Base-by-base conservation (phyloP, 176 grass and related monocot genomes). In the Aechmea fasciata region DNA sequence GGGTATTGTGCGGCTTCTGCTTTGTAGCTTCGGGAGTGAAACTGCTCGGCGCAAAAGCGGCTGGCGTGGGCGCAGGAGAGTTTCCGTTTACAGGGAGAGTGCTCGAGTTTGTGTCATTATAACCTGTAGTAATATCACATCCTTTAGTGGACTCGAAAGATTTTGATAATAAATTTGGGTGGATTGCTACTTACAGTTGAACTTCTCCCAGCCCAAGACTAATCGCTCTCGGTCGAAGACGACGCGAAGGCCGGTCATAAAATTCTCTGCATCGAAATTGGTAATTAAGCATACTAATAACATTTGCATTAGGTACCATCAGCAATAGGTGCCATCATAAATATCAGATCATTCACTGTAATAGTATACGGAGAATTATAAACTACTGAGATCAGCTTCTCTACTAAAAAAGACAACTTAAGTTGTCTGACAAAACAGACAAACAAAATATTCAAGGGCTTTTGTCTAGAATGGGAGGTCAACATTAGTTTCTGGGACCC, bases 151-250 rank as follows among this genome's bases (percentile, higher is more conserved):
- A 9, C 10, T 6, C n/a, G 13, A 9, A 19, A 20, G 14, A 59
- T 5, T 2, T 19, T 59, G n/a, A 59, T 59, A 19, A 59, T 59
- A 17, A 59, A 17, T 59, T 20, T 19, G 9, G 19, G 55, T 14
- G 15, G 15, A 61, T 4, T 49, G 57, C 50, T 79, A 79, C 82
- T 84, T 64, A 84, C 82, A 84, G 52, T 84, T 66, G 17, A 71
- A 84, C 19, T 66, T 29, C 76, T 84, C 63, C 82, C 82, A 84
- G 2, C 82, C 76, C 20, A 84, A 67, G 28, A 79, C 48, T 54
- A 75, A 49, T 49, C 49, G 75, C 57, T 84, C 76, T 23, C 82
- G 65, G 25, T 84, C 65, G 13, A 84, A 84, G 54, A 84, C 70
- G 3, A 84, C 14, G 11, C 57, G 75, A 23, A 79, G 76, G 3